Evolutionary conservation across 495 filamentous ascomycete species (phyloP).

Genomic region (Terfezia boudieri): DNA sequence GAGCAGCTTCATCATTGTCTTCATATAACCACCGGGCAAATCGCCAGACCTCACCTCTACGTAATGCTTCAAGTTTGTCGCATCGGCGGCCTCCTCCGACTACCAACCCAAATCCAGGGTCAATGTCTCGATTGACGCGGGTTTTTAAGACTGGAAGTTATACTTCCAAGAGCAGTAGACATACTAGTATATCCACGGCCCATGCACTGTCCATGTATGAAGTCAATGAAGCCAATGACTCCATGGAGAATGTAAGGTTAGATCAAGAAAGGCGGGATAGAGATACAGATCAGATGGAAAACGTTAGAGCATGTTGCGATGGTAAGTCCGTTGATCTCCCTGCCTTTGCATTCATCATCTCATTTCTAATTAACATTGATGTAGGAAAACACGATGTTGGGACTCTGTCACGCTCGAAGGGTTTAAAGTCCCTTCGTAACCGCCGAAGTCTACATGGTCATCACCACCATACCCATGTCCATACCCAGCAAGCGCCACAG

Average conservation of each 20-base stretch:
- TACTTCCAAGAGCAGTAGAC: slow-evolving; percentile 27
- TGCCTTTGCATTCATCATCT: no score
- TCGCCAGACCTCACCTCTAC: slow-evolving; percentile 29
- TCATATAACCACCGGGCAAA: slow-evolving; percentile 59
- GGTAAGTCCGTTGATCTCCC: slow-evolving; percentile 32
- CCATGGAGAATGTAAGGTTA: slow-evolving; percentile 54
- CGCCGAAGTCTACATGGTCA: slow-evolving; percentile 9
- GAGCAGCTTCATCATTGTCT: slow-evolving; percentile 46
- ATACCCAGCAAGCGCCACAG: not conserved
- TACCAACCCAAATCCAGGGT: slow-evolving; percentile 23
- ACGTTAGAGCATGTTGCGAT: slow-evolving; percentile 93
- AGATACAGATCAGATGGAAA: slow-evolving; percentile 60
- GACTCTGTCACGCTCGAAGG: slow-evolving; percentile 21
- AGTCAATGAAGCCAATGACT: slow-evolving; percentile 47
- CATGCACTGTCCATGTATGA: slow-evolving; percentile 36
- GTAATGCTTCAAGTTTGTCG: slow-evolving; percentile 15
- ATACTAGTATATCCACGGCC: slow-evolving; percentile 3
- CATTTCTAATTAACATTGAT: no score
- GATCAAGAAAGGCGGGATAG: slow-evolving; percentile 54
- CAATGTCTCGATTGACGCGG: slow-evolving; percentile 22
- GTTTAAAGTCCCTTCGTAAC: slow-evolving; percentile 22
- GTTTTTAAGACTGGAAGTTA: slow-evolving; percentile 18
- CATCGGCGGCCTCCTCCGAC: slow-evolving; percentile 20
- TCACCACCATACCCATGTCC: not conserved
- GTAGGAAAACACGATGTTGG: slow-evolving; percentile 57